Evolutionary conservation across 805 yeast species (phyloP), one percentile per base, ranked within the genome.

Genomic region (Yarrowia sp.): DNA sequence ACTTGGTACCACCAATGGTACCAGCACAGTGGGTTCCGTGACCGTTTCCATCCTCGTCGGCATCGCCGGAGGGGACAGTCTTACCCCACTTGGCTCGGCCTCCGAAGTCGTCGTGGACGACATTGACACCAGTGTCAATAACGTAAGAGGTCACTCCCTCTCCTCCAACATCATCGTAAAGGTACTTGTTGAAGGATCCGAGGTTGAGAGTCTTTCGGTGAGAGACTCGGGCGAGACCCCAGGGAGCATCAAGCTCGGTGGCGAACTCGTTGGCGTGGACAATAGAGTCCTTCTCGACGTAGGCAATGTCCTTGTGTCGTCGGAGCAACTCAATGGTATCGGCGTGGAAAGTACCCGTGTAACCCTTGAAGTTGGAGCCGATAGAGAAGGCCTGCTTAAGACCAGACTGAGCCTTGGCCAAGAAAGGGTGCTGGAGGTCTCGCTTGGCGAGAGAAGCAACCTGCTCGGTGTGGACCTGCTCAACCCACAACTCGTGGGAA

Each of bases 271-370:
- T 70, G 66, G 86, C 82, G 66, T 66, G 70, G 65, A 86, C 89
- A 67, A 79, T 74, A 21, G 84, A 80, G 74, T 86, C 89, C 67
- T 78, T 79, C 79, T 86, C 90, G 67, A 86, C 87, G 73, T 83
- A 85, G 59, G 83, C 84, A 48, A 90, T 78, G 24, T 73, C 77
- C 26, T 79, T 79, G 66, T 72, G 84, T 68, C 82, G 78, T 69
- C 92, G 85, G 71, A 95, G 85, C 71, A 86, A 79, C 65, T 90
- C 90, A 66, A 93, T 78, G 64, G 91, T 86, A 62, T 84, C 84
- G 59, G 86, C 87, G 69, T 89, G 82, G 81, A 95, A 91, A 76
- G 81, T 82, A 67, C 97, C 99, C 62, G 92, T 80, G 80, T 92
- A 93, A 69, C 98, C 99, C 67, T 79, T 78, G 73, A 90, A 77